These are phyloP conservation scores for Floccularia luteovirens DNA, from an alignment of 768 basidiomycete species.

Conservation along the genomic window DNA sequence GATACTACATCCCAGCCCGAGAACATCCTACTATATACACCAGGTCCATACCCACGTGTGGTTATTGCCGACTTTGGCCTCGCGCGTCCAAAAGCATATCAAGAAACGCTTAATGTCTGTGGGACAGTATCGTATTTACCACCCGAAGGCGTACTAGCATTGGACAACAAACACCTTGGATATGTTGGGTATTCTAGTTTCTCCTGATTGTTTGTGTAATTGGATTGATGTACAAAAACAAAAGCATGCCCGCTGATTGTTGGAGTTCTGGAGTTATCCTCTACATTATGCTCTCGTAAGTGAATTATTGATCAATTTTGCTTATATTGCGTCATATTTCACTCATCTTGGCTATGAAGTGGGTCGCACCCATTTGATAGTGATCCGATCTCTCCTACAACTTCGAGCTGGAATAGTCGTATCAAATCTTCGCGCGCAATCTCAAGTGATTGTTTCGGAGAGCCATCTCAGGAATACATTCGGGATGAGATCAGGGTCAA, in stretches of 20 bases:
- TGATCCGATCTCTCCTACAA: conserved; percentile 24
- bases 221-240: not conserved
- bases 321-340: not conserved
- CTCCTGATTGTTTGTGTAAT: not conserved
- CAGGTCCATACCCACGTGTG: conserved; percentile 82
- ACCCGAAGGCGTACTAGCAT: conserved; percentile 75
- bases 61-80: conserved; percentile 85
- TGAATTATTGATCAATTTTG: conserved; percentile 7
- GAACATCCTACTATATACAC: conserved; percentile 70
- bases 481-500: conserved; percentile 57
- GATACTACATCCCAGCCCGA: conserved; percentile 47
- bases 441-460: not conserved
- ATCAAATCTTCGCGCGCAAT: conserved; percentile 18
- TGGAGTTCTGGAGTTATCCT: conserved; percentile 83
- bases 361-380: conserved; percentile 78
- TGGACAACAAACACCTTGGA: conserved; percentile 66
- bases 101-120: conserved; percentile 80
- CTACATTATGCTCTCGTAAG: conserved; percentile 80
- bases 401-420: conserved; percentile 29
- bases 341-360: conserved; percentile 24
- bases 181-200: conserved; percentile 39
- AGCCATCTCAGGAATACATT: conserved; percentile 33
- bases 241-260: conserved; percentile 82
- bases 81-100: conserved; percentile 69
- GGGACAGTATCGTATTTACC: conserved; percentile 86